Base-by-base conservation (phyloP, 495 filamentous ascomycete species). In the Penicillium flavigenum region DNA sequence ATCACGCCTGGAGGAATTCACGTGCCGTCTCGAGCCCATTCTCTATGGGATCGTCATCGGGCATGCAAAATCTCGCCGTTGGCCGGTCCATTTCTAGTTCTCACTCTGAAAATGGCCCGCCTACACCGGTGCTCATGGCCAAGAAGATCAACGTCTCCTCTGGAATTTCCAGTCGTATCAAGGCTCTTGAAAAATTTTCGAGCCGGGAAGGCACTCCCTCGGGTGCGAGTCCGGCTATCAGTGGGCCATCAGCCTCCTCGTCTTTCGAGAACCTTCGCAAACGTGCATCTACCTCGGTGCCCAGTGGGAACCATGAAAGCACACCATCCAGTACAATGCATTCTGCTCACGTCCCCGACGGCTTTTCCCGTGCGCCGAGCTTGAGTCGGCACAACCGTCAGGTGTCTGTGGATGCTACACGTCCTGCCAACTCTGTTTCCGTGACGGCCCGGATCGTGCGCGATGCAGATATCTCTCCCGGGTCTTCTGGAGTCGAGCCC, bases 111-210 rank as follows among this genome's bases (percentile, higher is more conserved):
- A 68, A 69, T 36, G 63, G 56, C 8, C 56, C 71, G 7, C 20
- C 63, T 27, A 65, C 62, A 19, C 75, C 75, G 4, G 72, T 76
- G 9, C 63, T 77, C 24, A 64, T 84, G 51, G 82, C 86, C 2
- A 92, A 89, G 75, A 91, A 88, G 68, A 80, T 84, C 69, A 93
- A 91, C 65, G 81, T 96, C 19, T 92, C 91, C 2, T 89, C 88
- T 26, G 90, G 90, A 39, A 96, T 96, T 63, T 92, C 90, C 8
- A 88, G 89, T 68, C 86, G 92, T 51, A 96, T 96, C 65, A 90
- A 94, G 65, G 90, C 91, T 14, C 77, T 96, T 44, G 88, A 92
- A 65, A 87, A 86, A 58, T 76, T 91, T n/a, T 86, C 86, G 1
- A 78, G 72, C 42, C 79, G 78, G 16, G 78, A 82, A 31, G 74